Evolutionary conservation across 306 rosid genomes (phyloP), one percentile per base, ranked within the genome.

Genomic region (Lathyrus oleraceus): DNA sequence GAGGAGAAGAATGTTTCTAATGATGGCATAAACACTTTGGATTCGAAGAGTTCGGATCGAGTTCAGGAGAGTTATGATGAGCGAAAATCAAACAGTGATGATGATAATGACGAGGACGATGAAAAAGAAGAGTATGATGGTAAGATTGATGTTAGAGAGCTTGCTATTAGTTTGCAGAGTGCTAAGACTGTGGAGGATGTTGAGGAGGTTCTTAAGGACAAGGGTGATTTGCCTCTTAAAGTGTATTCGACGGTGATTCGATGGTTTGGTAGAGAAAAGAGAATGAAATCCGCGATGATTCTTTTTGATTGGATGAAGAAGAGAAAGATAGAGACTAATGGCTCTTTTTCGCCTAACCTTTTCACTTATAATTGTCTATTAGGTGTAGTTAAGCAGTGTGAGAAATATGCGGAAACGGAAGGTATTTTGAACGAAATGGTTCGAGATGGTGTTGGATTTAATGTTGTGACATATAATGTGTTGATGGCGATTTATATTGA

Each of bases 361-460:
- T 91, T 86, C 80, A 89, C 87, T 61, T 88, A 91, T 82, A 94
- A 94, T 54, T 71, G 86, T 81, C 77, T 89, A 5, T 83, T 94
- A 68, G 92, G 97, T 65, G 97, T 92, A 2, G 83, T 91, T 57
- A 91, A 94, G 85, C 95, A 94, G 62, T 84, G 87, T 58, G 83
- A 71, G 70, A 67, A 78, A 52, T 85, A 76, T 71, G 90, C 64
- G 3, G 75, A 80, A 71, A 83, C 80, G 83, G 96, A 89, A 43
- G 63, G 61, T 63, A 78, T 94, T 63, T 61, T 91, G 82, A 71
- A 36, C 70, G 89, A 89, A 60, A 94, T 94, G 97, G 81, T 67
- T 47, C 73, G 11, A 67, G 89, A 85, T 71, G 96, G 87, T 65
- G 81, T 94, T 39, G 43, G 70, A 57, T 86, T 83, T 21, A 86